Conservation (phyloP, 2,329 filamentous ascomycete species). For the Colletotrichum plurivorum region DNA sequence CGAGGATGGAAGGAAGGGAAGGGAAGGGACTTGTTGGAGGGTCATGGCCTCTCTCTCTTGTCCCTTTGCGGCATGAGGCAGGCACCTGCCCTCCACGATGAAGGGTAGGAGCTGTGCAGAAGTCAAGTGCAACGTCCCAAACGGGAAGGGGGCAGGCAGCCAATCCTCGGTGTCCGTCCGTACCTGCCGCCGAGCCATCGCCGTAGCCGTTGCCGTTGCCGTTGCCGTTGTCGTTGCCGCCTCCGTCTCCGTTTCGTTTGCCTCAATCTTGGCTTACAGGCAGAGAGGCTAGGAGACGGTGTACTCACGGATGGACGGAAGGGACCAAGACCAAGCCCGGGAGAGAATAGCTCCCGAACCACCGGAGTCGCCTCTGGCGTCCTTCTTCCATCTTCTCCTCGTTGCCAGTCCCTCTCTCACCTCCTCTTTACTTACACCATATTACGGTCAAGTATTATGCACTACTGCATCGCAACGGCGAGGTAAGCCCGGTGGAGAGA, state of each 20-base stretch:
- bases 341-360: conserved; percentile 20
- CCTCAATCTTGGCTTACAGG: too few relatives aligned
- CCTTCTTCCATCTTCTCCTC: conserved; percentile 4
- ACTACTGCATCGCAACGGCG: conserved; percentile 2
- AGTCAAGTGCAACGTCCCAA: background rate
- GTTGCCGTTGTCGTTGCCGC: background rate
- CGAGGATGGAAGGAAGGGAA: background rate
- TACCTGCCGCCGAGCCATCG: conserved; percentile 26
- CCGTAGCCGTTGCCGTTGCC: conserved; percentile 7
- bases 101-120: background rate
- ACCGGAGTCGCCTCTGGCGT: background rate
- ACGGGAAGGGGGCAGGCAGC: background rate
- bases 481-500: conserved; percentile 11
- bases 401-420: conserved; percentile 3
- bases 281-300: too few relatives aligned
- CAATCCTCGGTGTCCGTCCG: conserved; percentile 15
- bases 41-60: background rate
- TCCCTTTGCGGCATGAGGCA: background rate
- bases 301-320: too few relatives aligned
- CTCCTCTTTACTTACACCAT: background rate
- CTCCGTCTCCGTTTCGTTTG: background rate
- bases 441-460: too few relatives aligned
- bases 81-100: background rate
- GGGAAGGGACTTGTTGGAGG: background rate
- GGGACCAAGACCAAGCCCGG: background rate